Base-by-base conservation (phyloP, 768 basidiomycete species). In the Exidia glandulosa region DNA sequence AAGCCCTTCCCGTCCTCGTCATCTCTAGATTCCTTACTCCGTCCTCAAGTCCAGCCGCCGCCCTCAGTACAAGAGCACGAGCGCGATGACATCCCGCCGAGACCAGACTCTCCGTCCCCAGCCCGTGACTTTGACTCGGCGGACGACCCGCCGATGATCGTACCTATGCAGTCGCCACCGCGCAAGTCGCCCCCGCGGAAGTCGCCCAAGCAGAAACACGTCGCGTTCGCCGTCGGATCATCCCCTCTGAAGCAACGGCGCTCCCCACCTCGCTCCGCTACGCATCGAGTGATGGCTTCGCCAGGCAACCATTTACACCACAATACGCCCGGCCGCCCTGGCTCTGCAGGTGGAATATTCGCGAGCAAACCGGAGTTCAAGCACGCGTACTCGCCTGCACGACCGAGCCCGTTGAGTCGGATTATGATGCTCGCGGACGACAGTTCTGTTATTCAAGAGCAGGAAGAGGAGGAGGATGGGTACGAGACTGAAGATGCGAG, bases 321-420 rank as follows among this genome's bases (percentile, higher is more conserved):
- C n/a, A n/a, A n/a, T n/a, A n/a, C n/a, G n/a, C n/a, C n/a, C n/a
- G n/a, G n/a, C n/a, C n/a, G n/a, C n/a, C n/a, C n/a, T n/a, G n/a
- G n/a, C n/a, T n/a, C 41, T 19, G 41, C 19, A 10, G 19, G 41
- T 25, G 41, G 41, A 12, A 2, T 45, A 6, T 45, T 27, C 31
- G 30, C 47, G 32, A n/a, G 30, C 1, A 34, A 36, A 34, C 13
- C 7, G 33, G 48, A 87, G 10, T 37, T 88, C 84, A 76, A 81
- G 3, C 89, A 92, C 63, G 87, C 88, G 0, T 92, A 91, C 63
- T 90, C 90, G 0, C 89, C 89, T 31, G 84, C 76, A 2, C 85
- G 83, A 68, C 89, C 90, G 0, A 90, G 87, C 63, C 89, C 89
- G 2, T 76, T 92, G 32, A 89, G 87, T 61, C 80, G 88, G 12